A percentile compares a stretch with the other conserved stretches of the same genome.
These are phyloP conservation scores for Coccomyxa sp. DNA, from an alignment of 139 green algal genomes.

Conservation along the genomic window DNA sequence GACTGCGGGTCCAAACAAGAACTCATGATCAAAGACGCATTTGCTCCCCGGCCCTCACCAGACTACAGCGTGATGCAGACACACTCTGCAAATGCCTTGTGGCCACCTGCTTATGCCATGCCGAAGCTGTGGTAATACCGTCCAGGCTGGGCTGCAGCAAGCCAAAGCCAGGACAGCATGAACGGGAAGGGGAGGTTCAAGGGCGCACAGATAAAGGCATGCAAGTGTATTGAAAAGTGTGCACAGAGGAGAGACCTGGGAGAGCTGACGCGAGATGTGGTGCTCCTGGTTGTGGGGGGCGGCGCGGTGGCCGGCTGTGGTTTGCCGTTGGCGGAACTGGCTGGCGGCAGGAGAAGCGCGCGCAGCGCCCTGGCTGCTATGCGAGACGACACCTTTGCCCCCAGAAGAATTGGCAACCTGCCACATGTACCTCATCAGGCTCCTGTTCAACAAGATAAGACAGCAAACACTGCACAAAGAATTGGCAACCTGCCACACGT, in stretches of 20 bases:
- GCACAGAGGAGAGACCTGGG: neutral
- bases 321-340: neutral
- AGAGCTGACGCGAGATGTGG: neutral
- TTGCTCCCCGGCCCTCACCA: too few relatives aligned
- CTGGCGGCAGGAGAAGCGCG: constrained; percentile 7
- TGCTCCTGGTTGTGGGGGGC: neutral
- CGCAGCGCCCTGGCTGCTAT: constrained; percentile 27
- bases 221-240: too few relatives aligned
- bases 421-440: neutral
- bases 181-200: too few relatives aligned
- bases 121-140: too few relatives aligned
- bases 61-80: too few relatives aligned
- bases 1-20: too few relatives aligned
- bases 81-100: too few relatives aligned
- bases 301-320: neutral
- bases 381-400: constrained; percentile 27
- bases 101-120: too few relatives aligned
- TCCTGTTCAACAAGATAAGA: neutral
- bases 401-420: constrained; percentile 31
- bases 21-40: too few relatives aligned
- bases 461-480: neutral
- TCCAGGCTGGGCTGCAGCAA: too few relatives aligned
- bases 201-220: too few relatives aligned
- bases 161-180: too few relatives aligned
- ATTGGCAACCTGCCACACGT: constrained; percentile 25